These are phyloP conservation scores for Alternaria novae-zelandiae DNA, from an alignment of 2,329 filamentous ascomycete species.

Conservation along the genomic window DNA sequence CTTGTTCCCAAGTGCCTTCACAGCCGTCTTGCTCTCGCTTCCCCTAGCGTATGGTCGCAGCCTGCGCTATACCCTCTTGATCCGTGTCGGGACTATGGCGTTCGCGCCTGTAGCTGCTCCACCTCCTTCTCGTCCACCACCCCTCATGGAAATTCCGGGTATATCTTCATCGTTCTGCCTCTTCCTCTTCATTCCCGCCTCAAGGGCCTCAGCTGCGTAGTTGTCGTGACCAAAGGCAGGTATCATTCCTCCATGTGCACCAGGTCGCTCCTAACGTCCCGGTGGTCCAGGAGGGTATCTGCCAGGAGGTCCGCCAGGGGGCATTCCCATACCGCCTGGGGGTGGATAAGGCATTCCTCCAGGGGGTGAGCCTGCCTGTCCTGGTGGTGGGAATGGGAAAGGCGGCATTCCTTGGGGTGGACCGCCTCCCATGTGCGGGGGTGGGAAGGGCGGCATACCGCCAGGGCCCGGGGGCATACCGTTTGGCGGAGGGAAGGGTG, in stretches of 20 bases:
- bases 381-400: constrained; percentile 39
- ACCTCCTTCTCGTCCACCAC: constrained; percentile 6
- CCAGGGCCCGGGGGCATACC: constrained; percentile 43
- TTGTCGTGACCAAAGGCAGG: constrained; percentile 4
- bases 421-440: constrained; percentile 39
- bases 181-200: constrained; percentile 12
- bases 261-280: constrained; percentile 31
- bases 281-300: constrained; percentile 35
- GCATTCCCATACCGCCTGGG: constrained; percentile 20
- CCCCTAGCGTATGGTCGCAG: background rate
- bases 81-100: constrained; percentile 16
- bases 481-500: constrained; percentile 40
- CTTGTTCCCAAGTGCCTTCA: background rate
- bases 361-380: constrained; percentile 38
- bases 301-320: constrained; percentile 31
- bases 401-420: constrained; percentile 36
- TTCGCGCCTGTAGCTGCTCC: constrained; percentile 32
- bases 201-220: constrained; percentile 1
- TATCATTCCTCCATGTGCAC: constrained; percentile 9
- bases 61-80: constrained; percentile 4
- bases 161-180: constrained; percentile 19
- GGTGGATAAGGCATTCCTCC: constrained; percentile 36
- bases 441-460: constrained; percentile 48
- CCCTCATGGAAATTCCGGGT: constrained; percentile 19
- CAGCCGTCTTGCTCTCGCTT: background rate